Evolutionary conservation across 148 eudicot species (phyloP).

Genomic region (Pouteria glomerata): DNA sequence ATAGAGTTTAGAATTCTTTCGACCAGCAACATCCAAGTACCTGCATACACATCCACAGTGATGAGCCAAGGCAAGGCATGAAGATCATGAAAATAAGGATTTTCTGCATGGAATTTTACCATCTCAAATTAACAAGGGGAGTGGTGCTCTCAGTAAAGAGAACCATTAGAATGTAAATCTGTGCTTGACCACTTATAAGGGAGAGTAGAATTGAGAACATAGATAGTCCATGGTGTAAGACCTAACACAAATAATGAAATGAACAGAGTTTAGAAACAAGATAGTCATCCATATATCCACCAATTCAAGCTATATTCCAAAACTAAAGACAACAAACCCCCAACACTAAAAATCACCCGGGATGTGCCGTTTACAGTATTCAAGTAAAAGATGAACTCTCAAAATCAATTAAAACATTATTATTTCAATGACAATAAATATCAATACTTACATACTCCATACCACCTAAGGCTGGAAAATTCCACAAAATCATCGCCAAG

Average conservation of each 20-base stretch:
- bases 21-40: slow-evolving; percentile 79
- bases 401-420: not conserved
- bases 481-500: slow-evolving; percentile 80
- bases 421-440: not conserved
- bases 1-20: slow-evolving; percentile 72
- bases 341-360: not conserved
- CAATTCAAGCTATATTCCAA: no score
- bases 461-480: slow-evolving; percentile 85
- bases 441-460: slow-evolving; percentile 75
- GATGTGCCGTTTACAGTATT: not conserved
- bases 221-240: slow-evolving; percentile 82
- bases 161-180: slow-evolving; percentile 66
- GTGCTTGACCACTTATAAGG: slow-evolving; percentile 62
- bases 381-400: not conserved
- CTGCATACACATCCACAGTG: slow-evolving; percentile 31
- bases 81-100: not conserved
- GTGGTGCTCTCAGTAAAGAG: slow-evolving; percentile 87
- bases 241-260: slow-evolving; percentile 32
- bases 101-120: slow-evolving; percentile 38
- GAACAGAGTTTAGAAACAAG: not conserved
- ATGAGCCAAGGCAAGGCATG: not conserved
- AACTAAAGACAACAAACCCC: not conserved
- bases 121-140: slow-evolving; percentile 88
- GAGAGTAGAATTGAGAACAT: slow-evolving; percentile 55
- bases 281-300: not conserved